Evolutionary conservation across 2,329 filamentous ascomycete species (phyloP).

Genomic region (Ophiostoma novo-ulmi): DNA sequence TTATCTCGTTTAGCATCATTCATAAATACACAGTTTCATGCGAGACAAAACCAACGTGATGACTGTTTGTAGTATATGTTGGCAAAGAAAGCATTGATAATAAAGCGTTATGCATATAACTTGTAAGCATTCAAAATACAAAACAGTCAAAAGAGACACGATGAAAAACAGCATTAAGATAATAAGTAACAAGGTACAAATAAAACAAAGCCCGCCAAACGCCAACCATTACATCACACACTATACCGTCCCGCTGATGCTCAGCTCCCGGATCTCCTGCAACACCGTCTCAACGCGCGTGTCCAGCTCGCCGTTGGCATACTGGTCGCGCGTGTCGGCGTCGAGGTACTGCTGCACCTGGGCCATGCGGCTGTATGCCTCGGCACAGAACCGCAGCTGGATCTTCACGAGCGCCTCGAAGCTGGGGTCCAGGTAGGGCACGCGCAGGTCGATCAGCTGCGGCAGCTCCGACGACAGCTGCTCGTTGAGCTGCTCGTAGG

Average conservation of each 20-base stretch:
- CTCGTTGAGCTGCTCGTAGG: constrained; percentile 96
- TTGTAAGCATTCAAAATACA: not conserved
- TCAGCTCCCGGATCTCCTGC: constrained; percentile 94
- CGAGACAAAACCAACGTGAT: not conserved
- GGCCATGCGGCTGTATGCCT: constrained; percentile 96
- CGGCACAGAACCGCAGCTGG: constrained; percentile 92
- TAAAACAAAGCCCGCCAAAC: not conserved
- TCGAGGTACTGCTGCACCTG: constrained; percentile 99
- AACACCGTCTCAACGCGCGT: constrained; percentile 88
- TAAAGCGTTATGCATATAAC: too few relatives aligned
- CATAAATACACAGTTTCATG: constrained; percentile 2
- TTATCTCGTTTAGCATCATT: constrained; percentile 2
- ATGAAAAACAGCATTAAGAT: not conserved
- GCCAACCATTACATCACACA: not conserved
- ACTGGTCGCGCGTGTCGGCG: constrained; percentile 90
- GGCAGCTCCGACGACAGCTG: constrained; percentile 89
- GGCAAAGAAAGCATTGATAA: too few relatives aligned
- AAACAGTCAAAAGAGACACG: not conserved
- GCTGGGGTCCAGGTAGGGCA: constrained; percentile 92
- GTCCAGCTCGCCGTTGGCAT: constrained; percentile 88
- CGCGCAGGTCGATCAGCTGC: constrained; percentile 91
- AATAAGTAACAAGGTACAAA: not conserved
- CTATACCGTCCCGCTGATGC: constrained; percentile 68
- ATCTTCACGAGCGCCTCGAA: constrained; percentile 99
- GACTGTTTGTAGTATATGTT: too few relatives aligned